A percentile compares a stretch with the other conserved stretches of the same genome.
These are phyloP conservation scores for Leccinum boreale DNA, from an alignment of 768 basidiomycete genomes.

Conservation along the genomic window DNA sequence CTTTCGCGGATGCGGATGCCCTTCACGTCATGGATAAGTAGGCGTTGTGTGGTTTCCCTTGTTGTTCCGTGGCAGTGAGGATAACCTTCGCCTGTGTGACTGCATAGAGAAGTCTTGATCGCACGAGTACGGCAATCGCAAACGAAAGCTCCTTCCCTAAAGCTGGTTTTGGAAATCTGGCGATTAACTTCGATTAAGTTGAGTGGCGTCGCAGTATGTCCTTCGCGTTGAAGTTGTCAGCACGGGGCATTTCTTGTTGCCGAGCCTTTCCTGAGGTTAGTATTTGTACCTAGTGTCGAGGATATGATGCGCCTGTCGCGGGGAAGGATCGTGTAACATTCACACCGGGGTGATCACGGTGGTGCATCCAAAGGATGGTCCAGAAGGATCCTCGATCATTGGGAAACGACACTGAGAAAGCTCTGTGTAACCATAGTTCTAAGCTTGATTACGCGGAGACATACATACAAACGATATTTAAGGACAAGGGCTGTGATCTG, in stretches of 20 bases:
- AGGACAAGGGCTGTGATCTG: neutral
- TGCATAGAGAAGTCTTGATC: neutral
- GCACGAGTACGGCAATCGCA: neutral
- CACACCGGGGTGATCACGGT: neutral
- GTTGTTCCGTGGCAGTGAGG: constrained; percentile 8
- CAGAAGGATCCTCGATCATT: neutral
- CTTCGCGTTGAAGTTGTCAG: neutral
- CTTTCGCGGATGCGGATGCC: neutral
- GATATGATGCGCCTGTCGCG: neutral
- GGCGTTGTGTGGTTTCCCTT: constrained; percentile 18
- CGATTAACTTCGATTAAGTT: neutral
- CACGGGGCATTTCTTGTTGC: constrained; percentile 3
- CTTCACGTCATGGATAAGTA: constrained; percentile 27
- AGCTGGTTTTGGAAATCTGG: neutral
- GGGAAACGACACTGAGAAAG: neutral
- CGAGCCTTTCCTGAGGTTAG: neutral
- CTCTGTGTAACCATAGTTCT: neutral
- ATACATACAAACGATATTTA: neutral
- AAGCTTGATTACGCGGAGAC: neutral
- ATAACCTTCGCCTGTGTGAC: constrained; percentile 9
- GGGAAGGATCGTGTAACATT: neutral
- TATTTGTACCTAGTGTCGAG: neutral
- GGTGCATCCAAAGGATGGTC: neutral
- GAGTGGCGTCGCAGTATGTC: neutral
- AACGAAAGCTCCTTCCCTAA: neutral